phyloP scores from a whole-genome alignment of 805 yeast genomes.

The Cyberlindnera maclurae region DNA sequence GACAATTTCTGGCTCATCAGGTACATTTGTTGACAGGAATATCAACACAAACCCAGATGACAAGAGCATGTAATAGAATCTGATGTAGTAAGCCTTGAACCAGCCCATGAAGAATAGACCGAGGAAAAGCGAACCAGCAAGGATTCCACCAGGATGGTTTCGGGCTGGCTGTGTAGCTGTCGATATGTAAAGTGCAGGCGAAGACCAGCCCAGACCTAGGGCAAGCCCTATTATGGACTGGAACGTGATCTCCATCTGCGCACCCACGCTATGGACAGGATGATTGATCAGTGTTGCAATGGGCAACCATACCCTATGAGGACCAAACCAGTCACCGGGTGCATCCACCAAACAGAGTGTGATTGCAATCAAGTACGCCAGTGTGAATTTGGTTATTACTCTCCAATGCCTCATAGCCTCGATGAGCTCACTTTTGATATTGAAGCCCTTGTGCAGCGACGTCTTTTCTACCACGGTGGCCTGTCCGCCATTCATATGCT shows the following conservation, averaged over 20 bases:
- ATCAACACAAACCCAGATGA: slow-evolving; percentile 32
- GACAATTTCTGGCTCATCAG: slow-evolving; percentile 21
- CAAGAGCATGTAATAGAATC: slow-evolving; percentile 32
- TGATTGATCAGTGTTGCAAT: slow-evolving; percentile 38
- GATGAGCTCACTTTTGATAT: no score
- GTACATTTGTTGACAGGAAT: slow-evolving; percentile 22
- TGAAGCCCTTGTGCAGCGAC: no score
- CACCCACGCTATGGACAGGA: slow-evolving; percentile 39
- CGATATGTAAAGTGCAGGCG: slow-evolving; percentile 36
- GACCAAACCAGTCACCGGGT: slow-evolving; percentile 37
- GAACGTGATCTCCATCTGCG: slow-evolving; percentile 39
- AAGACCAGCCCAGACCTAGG: slow-evolving; percentile 38
- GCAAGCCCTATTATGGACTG: slow-evolving; percentile 33
- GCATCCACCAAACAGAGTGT: slow-evolving; percentile 32
- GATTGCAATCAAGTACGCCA: slow-evolving; percentile 35
- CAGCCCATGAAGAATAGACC: slow-evolving; percentile 33
- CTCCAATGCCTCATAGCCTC: slow-evolving; percentile 10
- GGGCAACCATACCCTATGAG: slow-evolving; percentile 33
- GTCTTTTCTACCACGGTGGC: no score
- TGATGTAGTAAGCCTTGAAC: slow-evolving; percentile 33
- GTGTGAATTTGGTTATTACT: slow-evolving; percentile 12
- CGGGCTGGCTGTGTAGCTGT: slow-evolving; percentile 33
- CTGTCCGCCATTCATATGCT: slow-evolving; percentile 13
- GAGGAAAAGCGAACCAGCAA: slow-evolving; percentile 34
- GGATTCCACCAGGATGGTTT: slow-evolving; percentile 38